Evolutionary conservation across 306 rosid genomes (phyloP).

Genomic region (Dryas octopetala): DNA sequence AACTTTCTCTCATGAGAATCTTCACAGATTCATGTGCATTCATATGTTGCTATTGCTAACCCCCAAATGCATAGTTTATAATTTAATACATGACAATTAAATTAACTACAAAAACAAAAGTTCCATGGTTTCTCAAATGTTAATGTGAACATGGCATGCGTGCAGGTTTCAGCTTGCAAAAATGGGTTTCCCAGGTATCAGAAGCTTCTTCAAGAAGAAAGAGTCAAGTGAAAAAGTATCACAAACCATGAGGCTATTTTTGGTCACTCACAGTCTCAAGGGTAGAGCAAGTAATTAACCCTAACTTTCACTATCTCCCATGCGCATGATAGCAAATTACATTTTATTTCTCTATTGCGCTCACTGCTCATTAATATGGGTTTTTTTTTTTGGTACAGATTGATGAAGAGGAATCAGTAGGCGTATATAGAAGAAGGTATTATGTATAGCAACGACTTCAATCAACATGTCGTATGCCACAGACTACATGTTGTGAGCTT

Average conservation of each 20-base stretch:
- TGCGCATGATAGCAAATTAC: no score
- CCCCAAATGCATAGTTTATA: not conserved
- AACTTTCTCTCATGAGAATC: constrained; percentile 14
- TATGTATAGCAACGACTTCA: constrained; percentile 1
- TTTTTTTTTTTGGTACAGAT: constrained; percentile 2
- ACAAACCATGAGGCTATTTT: not conserved
- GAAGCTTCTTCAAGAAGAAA: constrained; percentile 65
- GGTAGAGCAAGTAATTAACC: no score
- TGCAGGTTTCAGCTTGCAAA: constrained; percentile 90
- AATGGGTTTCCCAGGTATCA: constrained; percentile 72
- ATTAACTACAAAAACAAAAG: no score
- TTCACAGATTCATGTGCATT: constrained; percentile 12
- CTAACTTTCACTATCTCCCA: no score
- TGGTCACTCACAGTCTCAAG: not conserved
- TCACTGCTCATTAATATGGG: not conserved
- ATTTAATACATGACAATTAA: not conserved
- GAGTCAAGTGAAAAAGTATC: constrained; percentile 43
- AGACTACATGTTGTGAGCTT: not conserved
- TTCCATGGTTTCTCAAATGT: not conserved
- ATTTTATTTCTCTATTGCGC: not conserved
- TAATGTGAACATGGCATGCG: constrained; percentile 9
- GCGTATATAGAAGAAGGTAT: not conserved
- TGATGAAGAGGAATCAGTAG: not conserved
- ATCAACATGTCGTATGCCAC: constrained; percentile 5
- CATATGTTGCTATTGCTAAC: not conserved